Conservation (phyloP, 2,329 filamentous ascomycete species). For the Claviceps maximensis region DNA sequence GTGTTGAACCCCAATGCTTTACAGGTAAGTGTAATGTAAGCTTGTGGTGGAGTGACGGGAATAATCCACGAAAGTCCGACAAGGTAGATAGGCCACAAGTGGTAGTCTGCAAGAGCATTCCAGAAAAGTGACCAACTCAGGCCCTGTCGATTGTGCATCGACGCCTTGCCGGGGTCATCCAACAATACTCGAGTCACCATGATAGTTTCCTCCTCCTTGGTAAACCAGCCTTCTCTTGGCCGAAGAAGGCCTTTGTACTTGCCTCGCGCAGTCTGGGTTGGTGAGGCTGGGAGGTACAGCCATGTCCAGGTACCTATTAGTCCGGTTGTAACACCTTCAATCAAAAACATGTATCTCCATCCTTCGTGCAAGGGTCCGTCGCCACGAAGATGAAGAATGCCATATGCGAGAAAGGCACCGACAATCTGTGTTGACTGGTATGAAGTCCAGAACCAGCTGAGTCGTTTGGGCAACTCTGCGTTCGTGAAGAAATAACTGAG, state of each 20-base stretch:
- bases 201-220: slow-evolving; percentile 38
- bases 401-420: slow-evolving; percentile 15
- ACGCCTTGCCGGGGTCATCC: slow-evolving; percentile 38
- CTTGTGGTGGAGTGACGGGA: slow-evolving; percentile 29
- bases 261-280: slow-evolving; percentile 5
- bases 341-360: slow-evolving; percentile 6
- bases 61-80: slow-evolving; percentile 35
- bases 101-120: slow-evolving; percentile 37
- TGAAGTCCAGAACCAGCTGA: slow-evolving; percentile 20
- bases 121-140: slow-evolving; percentile 35
- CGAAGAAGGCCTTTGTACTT: slow-evolving; percentile 7
- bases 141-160: slow-evolving; percentile 45
- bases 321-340: slow-evolving; percentile 4
- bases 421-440: slow-evolving; percentile 14
- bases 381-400: slow-evolving; percentile 12
- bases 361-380: slow-evolving; percentile 2
- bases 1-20: slow-evolving; percentile 35
- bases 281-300: slow-evolving; percentile 5
- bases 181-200: slow-evolving; percentile 43
- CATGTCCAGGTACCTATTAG: slow-evolving; percentile 7
- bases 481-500: slow-evolving; percentile 21
- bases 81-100: slow-evolving; percentile 41
- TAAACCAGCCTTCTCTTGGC: slow-evolving; percentile 39
- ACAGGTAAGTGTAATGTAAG: slow-evolving; percentile 40
- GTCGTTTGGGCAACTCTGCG: slow-evolving; percentile 16